A percentile compares a stretch with the other conserved stretches of the same genome.
These are phyloP conservation scores for Cochlearia excelsa DNA, from an alignment of 345 rosid genomes.

Conservation along the genomic window DNA sequence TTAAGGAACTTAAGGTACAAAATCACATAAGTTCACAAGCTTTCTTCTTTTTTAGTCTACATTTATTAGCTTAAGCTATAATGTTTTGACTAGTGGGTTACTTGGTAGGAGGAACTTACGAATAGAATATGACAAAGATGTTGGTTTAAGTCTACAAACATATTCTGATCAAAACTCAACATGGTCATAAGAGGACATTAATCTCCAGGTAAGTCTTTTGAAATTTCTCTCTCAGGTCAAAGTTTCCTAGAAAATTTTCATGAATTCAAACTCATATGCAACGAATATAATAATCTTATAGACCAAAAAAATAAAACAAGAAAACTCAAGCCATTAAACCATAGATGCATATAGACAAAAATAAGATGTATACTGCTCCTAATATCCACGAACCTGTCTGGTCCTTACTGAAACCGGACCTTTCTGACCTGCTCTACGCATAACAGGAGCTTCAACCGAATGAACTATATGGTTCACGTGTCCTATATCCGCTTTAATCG, in stretches of 20 bases:
- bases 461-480: slow-evolving; percentile 28
- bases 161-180: slow-evolving; percentile 52
- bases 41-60: slow-evolving; percentile 5
- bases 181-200: slow-evolving; percentile 53
- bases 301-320: slow-evolving; percentile 17
- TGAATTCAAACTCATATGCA: slow-evolving; percentile 21
- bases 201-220: slow-evolving; percentile 28
- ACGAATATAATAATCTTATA: slow-evolving; percentile 12
- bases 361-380: slow-evolving; percentile 30
- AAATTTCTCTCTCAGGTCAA: slow-evolving; percentile 18
- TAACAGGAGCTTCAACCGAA: slow-evolving; percentile 32
- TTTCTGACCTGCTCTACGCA: slow-evolving; percentile 36
- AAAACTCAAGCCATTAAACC: slow-evolving; percentile 14
- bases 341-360: neutral
- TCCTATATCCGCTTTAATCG: slow-evolving; percentile 31
- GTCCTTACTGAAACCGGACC: slow-evolving; percentile 58
- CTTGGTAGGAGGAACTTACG: slow-evolving; percentile 82
- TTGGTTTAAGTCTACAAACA: slow-evolving; percentile 61
- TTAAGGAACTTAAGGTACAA: slow-evolving; percentile 77
- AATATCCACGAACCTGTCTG: slow-evolving; percentile 60
- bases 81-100: slow-evolving; percentile 21
- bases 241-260: slow-evolving; percentile 15
- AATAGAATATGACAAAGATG: slow-evolving; percentile 86
- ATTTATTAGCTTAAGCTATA: neutral
- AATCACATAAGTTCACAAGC: neutral